Conservation (phyloP, 345 rosid genomes). For the Punica granatum region DNA sequence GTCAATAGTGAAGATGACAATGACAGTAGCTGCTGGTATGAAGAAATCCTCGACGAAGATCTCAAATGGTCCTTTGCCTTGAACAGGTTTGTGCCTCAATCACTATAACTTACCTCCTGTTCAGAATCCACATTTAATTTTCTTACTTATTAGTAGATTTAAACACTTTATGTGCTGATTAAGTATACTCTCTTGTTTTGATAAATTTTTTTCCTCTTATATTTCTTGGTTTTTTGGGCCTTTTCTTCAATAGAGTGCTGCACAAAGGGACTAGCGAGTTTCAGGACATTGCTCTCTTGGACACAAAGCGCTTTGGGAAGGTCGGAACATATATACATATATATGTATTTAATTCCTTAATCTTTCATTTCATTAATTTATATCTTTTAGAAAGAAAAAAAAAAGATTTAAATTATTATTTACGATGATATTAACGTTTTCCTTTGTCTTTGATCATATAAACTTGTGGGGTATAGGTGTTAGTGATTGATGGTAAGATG, state of each 20-base stretch:
- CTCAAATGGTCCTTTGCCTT: slow-evolving; percentile 93
- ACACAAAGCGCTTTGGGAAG: slow-evolving; percentile 90
- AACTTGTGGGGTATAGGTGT: slow-evolving; percentile 46
- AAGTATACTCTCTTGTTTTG: too few relatives aligned
- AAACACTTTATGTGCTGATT: too few relatives aligned
- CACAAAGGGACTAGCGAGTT: slow-evolving; percentile 63
- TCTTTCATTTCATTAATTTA: too few relatives aligned
- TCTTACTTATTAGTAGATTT: too few relatives aligned
- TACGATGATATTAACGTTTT: background rate
- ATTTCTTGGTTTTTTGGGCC: background rate
- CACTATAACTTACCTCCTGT: background rate
- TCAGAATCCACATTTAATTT: background rate
- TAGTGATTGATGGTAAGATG: slow-evolving; percentile 96
- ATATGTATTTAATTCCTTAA: background rate
- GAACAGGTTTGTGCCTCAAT: slow-evolving; percentile 45
- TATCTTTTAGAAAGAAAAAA: background rate
- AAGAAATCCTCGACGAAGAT: slow-evolving; percentile 74
- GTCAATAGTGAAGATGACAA: slow-evolving; percentile 9
- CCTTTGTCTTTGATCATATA: slow-evolving; percentile 1
- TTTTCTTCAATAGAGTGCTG: slow-evolving; percentile 54
- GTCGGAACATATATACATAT: slow-evolving; percentile 16
- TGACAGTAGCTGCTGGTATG: slow-evolving; percentile 57
- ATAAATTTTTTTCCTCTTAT: too few relatives aligned
- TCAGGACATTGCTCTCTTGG: slow-evolving; percentile 81
- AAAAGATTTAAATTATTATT: too few relatives aligned